Evolutionary conservation across 345 rosid species (phyloP).

Genomic region (Mangifera indica): DNA sequence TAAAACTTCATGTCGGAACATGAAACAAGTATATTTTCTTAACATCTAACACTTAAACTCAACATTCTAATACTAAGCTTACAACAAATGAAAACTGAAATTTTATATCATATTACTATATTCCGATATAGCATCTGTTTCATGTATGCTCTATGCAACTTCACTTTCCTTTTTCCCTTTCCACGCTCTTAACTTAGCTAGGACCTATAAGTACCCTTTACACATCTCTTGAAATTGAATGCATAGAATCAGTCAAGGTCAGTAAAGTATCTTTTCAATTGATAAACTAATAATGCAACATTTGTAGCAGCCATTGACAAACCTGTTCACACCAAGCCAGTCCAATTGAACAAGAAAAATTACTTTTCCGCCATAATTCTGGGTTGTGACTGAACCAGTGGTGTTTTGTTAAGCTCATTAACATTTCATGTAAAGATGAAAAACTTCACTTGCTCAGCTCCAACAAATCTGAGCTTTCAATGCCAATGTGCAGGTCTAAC

Average conservation of each 20-base stretch:
- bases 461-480: not conserved
- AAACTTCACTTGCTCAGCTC: not conserved
- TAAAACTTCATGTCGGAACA: too few relatives aligned
- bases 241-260: not conserved
- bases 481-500: not conserved
- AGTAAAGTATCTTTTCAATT: not conserved
- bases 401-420: not conserved
- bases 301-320: not conserved
- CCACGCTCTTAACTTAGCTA: not conserved
- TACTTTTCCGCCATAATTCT: not conserved
- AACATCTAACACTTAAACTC: too few relatives aligned
- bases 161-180: not conserved
- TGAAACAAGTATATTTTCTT: too few relatives aligned
- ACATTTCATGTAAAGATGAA: not conserved
- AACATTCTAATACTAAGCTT: not conserved
- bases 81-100: not conserved
- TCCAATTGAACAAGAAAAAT: not conserved
- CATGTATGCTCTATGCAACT: conserved; percentile 1
- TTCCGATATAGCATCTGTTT: not conserved
- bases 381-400: not conserved
- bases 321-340: conserved; percentile 10
- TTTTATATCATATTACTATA: not conserved
- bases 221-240: not conserved
- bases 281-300: not conserved
- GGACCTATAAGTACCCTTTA: not conserved